Evolutionary conservation across 345 rosid genomes (phyloP), one percentile per base, ranked within the genome.

Genomic region (Brassica incana): DNA sequence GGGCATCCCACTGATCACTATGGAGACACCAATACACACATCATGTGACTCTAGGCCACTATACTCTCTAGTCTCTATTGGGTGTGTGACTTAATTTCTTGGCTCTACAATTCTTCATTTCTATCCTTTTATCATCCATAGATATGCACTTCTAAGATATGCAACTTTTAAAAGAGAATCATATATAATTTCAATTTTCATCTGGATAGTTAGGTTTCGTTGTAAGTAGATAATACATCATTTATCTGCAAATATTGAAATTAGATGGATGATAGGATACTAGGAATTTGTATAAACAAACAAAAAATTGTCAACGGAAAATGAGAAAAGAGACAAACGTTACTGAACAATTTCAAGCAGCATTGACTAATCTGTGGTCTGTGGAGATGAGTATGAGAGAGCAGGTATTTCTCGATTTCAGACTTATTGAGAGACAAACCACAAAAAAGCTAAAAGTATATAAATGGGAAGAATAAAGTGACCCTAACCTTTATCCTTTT

Each of bases 381-480:
- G 62, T 36, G 70, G 50, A 36, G 29, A 20, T 58, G 67, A 56
- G 81, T 65, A 29, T 48, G 67, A 33, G 38, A 67, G 79, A 58
- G 68, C 70, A 62, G 67, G 79, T 80, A 80, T 75, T 69, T 75
- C 76, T 75, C 79, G 61, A 54, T 75, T 80, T 75, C 79, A 75
- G 30, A 75, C 72, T 48, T 66, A 79, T 33, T 15, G 23, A 20
- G 16, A 56, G 11, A 20, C 50, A 18, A 74, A 64, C 67, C 76
- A 69, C 33, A n/a, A 9, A 69, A 67, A 80, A 36, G 75, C 59
- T 68, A 61, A 63, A 68, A 30, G 45, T 67, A 73, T 48, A 74
- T 61, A 68, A 68, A 25, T 11, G 69, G 69, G 75, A 74, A 62
- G 60, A 74, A 69, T 69, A 62, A 78, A 61, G 75, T 69, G 15